phyloP scores from a whole-genome alignment of 2,329 filamentous ascomycete genomes.

The Colletotrichum horii region DNA sequence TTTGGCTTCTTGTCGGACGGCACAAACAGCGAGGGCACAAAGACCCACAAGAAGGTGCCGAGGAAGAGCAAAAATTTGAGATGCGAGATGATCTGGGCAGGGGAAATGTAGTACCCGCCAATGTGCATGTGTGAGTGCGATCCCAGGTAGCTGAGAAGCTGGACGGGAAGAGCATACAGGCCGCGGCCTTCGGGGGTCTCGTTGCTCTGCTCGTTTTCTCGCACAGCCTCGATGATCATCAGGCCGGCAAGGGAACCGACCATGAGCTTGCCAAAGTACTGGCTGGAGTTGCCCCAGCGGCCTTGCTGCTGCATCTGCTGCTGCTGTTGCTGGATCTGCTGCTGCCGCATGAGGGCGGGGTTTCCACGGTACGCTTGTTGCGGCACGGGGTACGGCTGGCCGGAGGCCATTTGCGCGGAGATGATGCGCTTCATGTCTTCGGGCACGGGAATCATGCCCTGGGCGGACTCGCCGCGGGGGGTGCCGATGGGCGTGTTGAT shows the following conservation, averaged over 20 bases:
- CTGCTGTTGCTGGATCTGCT: constrained; percentile 60
- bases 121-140: constrained; percentile 56
- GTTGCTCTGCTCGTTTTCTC: constrained; percentile 67
- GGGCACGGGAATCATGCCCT: constrained; percentile 69
- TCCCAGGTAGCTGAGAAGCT: constrained; percentile 56
- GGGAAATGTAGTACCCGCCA: constrained; percentile 56
- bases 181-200: constrained; percentile 70
- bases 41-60: constrained; percentile 58
- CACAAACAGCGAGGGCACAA: constrained; percentile 59
- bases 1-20: constrained; percentile 54
- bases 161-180: constrained; percentile 67
- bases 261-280: constrained; percentile 81
- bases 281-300: constrained; percentile 58
- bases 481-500: constrained; percentile 49
- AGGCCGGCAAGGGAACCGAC: constrained; percentile 89
- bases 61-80: constrained; percentile 59
- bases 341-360: constrained; percentile 55
- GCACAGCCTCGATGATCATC: constrained; percentile 87
- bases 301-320: constrained; percentile 54
- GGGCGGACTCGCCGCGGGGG: constrained; percentile 46
- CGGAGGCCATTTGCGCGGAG: constrained; percentile 59
- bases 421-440: constrained; percentile 69
- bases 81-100: constrained; percentile 50
- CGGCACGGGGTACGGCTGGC: constrained; percentile 58
- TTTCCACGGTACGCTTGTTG: constrained; percentile 53